phyloP scores from a whole-genome alignment of 1,284 basidiomycete species.

The Moesziomyces antarcticus region DNA sequence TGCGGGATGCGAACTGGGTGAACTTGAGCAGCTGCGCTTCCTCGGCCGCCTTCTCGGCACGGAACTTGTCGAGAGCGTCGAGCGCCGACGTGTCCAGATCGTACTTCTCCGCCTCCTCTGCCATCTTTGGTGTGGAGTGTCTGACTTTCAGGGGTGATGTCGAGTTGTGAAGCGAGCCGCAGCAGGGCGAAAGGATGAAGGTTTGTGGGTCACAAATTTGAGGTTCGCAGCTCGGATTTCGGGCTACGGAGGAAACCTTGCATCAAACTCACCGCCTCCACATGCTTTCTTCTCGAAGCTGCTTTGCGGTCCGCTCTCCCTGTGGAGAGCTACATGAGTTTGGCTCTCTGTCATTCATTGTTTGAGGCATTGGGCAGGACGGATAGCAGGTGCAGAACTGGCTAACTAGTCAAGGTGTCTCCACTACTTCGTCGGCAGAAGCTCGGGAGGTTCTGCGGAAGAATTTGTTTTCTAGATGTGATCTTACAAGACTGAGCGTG shows the following conservation, averaged over 20 bases:
- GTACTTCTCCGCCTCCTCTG: conserved; percentile 2
- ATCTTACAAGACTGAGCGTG: too few relatives aligned
- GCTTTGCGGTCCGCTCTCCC: too few relatives aligned
- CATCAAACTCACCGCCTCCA: not conserved
- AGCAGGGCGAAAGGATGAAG: too few relatives aligned
- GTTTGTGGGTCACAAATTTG: not conserved
- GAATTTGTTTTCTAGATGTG: too few relatives aligned
- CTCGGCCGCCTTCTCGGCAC: conserved; percentile 55
- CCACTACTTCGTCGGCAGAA: too few relatives aligned
- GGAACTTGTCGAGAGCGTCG: conserved; percentile 60
- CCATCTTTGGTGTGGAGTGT: not conserved
- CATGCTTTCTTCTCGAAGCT: not conserved
- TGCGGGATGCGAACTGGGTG: conserved; percentile 22
- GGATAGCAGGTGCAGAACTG: too few relatives aligned
- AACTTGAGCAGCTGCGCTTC: conserved; percentile 53
- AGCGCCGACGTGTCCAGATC: conserved; percentile 63
- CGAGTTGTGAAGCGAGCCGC: too few relatives aligned
- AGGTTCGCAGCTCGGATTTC: not conserved
- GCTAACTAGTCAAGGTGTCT: too few relatives aligned
- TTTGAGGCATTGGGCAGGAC: too few relatives aligned
- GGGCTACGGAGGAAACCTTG: not conserved
- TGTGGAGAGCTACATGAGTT: not conserved
- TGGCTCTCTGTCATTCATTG: too few relatives aligned
- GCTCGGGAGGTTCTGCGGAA: too few relatives aligned
- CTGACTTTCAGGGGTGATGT: not conserved